Base-by-base conservation (phyloP, 2,329 filamentous ascomycete species). In the Fusarium sp. region DNA sequence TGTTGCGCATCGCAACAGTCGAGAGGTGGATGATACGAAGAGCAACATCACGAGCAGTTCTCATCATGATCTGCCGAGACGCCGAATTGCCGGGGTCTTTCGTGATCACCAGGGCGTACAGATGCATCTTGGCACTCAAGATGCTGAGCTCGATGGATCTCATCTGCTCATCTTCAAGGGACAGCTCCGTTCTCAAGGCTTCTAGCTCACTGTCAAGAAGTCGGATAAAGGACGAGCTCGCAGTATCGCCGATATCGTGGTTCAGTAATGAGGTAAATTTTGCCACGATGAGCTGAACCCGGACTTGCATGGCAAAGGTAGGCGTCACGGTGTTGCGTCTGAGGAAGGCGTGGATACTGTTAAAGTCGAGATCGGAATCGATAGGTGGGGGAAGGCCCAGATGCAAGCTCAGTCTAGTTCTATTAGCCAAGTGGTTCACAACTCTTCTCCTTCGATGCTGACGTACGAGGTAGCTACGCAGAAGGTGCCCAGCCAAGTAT, bases 401-500 rank as follows among this genome's bases (percentile, higher is more conserved):
- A 2, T 72, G 70, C 4, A 72, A 46, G 16, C 70, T 62, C 15
- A 72, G 18, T 11, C 68, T 72, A 10, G 0, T 12, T 4, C 15
- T 0, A 15, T 51, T 3, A 47, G 46, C 4, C 4, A 50, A 1
- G 4, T 12, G 4, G 12, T 15, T 40, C 2, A 7, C 1, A 2
- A 5, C 1, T 16, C 23, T 23, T 23, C 23, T 10, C 3, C 11
- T 3, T 7, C 0, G 23, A 1, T n/a, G 0, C 10, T 6, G 11
- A 52, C 70, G 12, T 34, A 72, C 70, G 62, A 72, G 6, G 70
- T 72, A 5, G 47, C 47, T 0, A 72, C 68, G 3, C 55, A 59
- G 12, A 72, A 72, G 30, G 66, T 72, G 0, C 57, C 58, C 3
- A 72, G 12, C 68, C 70, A 72, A 1, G 70, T 70, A 9, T 70